These are phyloP conservation scores for Aleurites moluccanus DNA, from an alignment of 441 rosid genomes.

Conservation along the genomic window DNA sequence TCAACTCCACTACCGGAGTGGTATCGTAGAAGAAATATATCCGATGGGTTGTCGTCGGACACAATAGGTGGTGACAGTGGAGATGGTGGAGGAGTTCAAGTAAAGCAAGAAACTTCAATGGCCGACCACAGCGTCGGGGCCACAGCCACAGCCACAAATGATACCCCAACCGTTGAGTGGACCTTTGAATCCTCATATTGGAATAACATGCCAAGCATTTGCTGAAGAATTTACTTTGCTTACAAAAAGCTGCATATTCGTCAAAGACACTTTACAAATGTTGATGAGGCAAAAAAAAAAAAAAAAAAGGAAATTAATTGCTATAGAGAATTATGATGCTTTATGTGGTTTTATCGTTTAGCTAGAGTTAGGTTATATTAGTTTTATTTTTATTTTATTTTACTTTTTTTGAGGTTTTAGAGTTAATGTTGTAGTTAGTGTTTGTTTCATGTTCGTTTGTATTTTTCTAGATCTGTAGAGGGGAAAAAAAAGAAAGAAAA, in stretches of 20 bases:
- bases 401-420: neutral
- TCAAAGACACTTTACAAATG: neutral
- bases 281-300: no score
- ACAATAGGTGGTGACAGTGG: conserved; percentile 15
- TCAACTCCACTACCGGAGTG: conserved; percentile 62
- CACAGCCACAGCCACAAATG: conserved; percentile 23
- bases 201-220: conserved; percentile 65
- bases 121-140: neutral
- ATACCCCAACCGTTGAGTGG: conserved; percentile 28
- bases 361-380: conserved; percentile 8
- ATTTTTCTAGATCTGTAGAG: neutral
- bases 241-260: neutral
- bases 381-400: neutral
- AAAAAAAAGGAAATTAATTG: neutral
- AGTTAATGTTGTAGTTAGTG: conserved; percentile 1
- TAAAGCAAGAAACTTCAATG: conserved; percentile 19
- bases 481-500: neutral
- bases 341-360: conserved; percentile 7
- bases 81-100: conserved; percentile 18
- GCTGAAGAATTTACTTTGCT: conserved; percentile 16
- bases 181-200: conserved; percentile 41
- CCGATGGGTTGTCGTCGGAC: conserved; percentile 24
- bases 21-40: conserved; percentile 36
- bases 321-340: neutral
- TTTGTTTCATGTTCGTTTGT: neutral